Evolutionary conservation across 148 eudicot genomes (phyloP).

Genomic region (Rhododendron molle): DNA sequence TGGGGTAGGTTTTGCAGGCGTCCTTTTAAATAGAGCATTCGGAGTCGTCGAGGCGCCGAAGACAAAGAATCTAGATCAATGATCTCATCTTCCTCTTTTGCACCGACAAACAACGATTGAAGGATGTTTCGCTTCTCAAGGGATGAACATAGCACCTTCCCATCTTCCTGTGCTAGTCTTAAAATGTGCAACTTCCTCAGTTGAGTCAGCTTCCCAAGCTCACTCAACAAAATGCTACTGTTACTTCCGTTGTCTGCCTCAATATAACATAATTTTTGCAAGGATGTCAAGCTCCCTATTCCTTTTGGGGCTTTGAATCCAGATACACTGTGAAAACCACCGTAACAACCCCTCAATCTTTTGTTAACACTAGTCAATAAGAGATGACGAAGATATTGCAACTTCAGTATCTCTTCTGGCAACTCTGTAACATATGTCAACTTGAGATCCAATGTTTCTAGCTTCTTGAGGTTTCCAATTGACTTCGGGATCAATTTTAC

Average conservation of each 20-base stretch:
- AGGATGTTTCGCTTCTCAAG: neutral
- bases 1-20: neutral
- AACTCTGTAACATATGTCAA: no score
- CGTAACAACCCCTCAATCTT: fast-evolving
- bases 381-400: no score
- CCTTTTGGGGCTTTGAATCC: neutral
- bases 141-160: neutral
- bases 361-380: slow-evolving; percentile 6
- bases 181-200: slow-evolving; percentile 6
- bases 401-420: no score
- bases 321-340: fast-evolving
- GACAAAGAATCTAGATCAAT: neutral
- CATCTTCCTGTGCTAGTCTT: neutral
- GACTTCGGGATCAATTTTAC: neutral
- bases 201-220: slow-evolving; percentile 6
- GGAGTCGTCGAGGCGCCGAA: neutral
- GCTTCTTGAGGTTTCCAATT: no score
- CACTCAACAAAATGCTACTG: no score
- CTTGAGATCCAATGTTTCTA: no score
- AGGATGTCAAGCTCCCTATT: neutral
- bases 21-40: neutral
- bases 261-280: neutral
- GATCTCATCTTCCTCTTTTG: neutral
- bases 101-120: neutral
- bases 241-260: no score